phyloP scores from a whole-genome alignment of 169 alveolate genomes.

The Eimeria maxima region DNA sequence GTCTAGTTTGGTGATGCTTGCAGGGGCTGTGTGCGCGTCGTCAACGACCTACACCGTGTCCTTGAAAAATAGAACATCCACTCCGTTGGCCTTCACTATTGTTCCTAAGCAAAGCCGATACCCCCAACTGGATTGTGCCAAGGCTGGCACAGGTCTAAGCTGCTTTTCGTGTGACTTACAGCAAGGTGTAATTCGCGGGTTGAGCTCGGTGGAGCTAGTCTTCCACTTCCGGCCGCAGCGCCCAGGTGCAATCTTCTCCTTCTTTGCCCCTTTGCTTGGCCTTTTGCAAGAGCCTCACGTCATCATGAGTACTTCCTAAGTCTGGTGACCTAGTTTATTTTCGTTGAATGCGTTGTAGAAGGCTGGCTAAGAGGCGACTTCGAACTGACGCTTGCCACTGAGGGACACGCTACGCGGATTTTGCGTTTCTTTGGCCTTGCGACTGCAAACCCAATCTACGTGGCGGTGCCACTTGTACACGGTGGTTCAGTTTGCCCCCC shows the following conservation, averaged over 20 bases:
- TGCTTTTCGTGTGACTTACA: constrained; percentile 54
- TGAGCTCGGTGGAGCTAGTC: constrained; percentile 50
- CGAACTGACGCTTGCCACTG: constrained; percentile 53
- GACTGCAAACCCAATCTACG: constrained; percentile 47
- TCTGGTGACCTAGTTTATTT: not conserved
- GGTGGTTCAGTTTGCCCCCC: constrained; percentile 28
- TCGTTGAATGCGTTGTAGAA: not conserved
- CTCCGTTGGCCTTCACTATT: constrained; percentile 52
- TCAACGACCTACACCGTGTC: constrained; percentile 50
- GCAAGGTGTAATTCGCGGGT: constrained; percentile 52
- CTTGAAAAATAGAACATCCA: constrained; percentile 47
- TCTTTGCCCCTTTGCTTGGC: not conserved
- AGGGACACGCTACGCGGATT: constrained; percentile 42
- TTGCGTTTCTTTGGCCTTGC: constrained; percentile 70
- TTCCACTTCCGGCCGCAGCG: constrained; percentile 53
- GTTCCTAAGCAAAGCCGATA: constrained; percentile 32
- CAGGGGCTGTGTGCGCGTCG: constrained; percentile 40
- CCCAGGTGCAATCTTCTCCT: constrained; percentile 42
- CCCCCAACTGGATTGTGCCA: constrained; percentile 63
- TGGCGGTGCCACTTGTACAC: constrained; percentile 4
- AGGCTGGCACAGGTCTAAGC: constrained; percentile 54
- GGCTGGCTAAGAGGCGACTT: constrained; percentile 72
- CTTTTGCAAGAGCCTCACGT: not conserved
- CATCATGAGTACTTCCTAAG: not conserved
- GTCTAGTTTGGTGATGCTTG: not conserved